Percentiles rank a stretch among this genome's conserved stretches.
Conservation (phyloP, 148 eudicot genomes). For the Polygonum aviculare region DNA sequence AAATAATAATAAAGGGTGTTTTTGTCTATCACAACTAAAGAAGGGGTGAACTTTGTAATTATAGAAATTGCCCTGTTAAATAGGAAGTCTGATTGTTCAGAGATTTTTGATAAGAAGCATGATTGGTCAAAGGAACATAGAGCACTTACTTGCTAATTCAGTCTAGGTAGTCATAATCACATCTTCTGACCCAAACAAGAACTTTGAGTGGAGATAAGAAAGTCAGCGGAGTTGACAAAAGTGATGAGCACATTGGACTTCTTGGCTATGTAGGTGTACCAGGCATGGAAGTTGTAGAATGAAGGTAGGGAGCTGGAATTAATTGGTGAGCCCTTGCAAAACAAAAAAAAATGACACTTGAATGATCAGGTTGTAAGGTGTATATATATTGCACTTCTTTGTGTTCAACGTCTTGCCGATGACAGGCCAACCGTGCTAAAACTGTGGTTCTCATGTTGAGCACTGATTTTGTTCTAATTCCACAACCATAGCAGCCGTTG, state of each 20-base stretch:
- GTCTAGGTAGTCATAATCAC: no score
- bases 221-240: not conserved
- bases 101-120: no score
- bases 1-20: no score
- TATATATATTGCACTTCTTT: constrained; percentile 39
- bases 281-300: constrained; percentile 62
- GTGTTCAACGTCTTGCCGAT: constrained; percentile 42
- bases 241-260: not conserved
- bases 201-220: not conserved
- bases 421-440: constrained; percentile 38
- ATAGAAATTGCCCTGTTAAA: no score
- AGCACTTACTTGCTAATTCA: no score
- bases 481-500: constrained; percentile 33
- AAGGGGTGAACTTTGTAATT: no score
- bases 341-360: not conserved
- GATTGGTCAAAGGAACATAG: no score
- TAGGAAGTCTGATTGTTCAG: no score
- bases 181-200: no score
- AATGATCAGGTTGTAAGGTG: constrained; percentile 22
- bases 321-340: constrained; percentile 21
- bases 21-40: no score
- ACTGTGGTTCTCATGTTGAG: constrained; percentile 35
- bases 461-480: constrained; percentile 13
- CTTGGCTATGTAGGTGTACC: constrained; percentile 2
- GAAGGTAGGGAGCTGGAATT: constrained; percentile 25